Evolutionary conservation across 192 early-diverging fungal species (phyloP).

Genomic region (Coemansia sp.): DNA sequence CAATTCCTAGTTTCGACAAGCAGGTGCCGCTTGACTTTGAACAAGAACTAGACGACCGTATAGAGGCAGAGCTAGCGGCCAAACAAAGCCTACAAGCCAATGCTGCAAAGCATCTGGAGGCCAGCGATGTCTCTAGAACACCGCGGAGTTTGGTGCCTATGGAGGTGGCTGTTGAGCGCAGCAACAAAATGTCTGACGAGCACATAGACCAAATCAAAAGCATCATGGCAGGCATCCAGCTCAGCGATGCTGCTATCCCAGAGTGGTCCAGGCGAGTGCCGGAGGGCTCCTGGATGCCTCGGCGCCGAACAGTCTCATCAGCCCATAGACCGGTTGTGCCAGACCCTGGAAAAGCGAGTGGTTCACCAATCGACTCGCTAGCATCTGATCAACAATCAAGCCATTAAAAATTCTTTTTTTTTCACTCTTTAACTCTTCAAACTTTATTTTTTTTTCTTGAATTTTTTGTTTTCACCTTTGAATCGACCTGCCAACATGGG

Average conservation of each 20-base stretch:
- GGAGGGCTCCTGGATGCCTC: conserved; percentile 43
- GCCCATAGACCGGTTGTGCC: neutral
- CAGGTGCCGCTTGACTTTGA: conserved; percentile 14
- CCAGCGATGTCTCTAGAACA: too few species aligned
- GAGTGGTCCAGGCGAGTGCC: conserved; percentile 44
- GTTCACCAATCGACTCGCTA: neutral
- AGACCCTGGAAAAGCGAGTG: neutral
- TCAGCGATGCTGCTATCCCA: conserved; percentile 33
- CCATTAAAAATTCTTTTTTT: neutral
- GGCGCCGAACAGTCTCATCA: conserved; percentile 12
- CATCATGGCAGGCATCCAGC: conserved; percentile 44
- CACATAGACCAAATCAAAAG: conserved; percentile 33
- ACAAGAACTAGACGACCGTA: conserved; percentile 15
- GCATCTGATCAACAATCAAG: neutral
- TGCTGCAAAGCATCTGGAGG: neutral
- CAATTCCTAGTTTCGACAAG: neutral
- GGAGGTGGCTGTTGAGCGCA: conserved; percentile 9
- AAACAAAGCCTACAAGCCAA: neutral
- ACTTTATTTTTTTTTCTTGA: conserved; percentile 7
- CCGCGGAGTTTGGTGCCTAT: conserved; percentile 8
- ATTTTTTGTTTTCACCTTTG: neutral
- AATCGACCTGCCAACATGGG: neutral
- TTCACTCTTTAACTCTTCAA: neutral
- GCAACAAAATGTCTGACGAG: conserved; percentile 30
- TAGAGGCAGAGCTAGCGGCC: conserved; percentile 12